phyloP scores from a whole-genome alignment of 495 filamentous ascomycete species.

The Letharia columbiana region DNA sequence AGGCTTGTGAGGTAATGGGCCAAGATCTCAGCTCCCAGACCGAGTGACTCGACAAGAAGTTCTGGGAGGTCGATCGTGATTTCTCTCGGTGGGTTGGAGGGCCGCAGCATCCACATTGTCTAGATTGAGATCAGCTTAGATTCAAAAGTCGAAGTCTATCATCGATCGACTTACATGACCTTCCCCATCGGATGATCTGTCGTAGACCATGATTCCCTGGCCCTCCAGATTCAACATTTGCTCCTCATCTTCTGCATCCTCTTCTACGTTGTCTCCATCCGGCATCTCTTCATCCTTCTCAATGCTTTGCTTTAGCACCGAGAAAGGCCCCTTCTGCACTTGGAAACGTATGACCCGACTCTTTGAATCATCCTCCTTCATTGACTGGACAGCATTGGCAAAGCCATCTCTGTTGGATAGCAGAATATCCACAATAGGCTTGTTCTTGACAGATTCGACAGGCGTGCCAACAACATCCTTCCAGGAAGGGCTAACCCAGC shows the following conservation, averaged over 20 bases:
- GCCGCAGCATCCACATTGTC: conserved; percentile 99
- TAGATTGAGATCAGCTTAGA: conserved; percentile 30
- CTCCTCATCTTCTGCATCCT: conserved; percentile 34
- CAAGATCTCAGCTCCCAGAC: conserved; percentile 88
- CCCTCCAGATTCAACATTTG: conserved; percentile 74
- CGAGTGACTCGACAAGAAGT: conserved; percentile 86
- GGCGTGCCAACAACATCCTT: conserved; percentile 78
- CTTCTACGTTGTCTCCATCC: conserved; percentile 37
- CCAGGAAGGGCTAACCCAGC: conserved; percentile 98
- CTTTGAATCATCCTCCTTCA: conserved; percentile 86
- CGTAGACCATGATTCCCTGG: conserved; percentile 96
- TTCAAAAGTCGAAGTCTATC: background rate
- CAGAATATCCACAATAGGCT: conserved; percentile 70
- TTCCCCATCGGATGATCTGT: conserved; percentile 72
- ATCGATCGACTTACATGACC: conserved; percentile 65
- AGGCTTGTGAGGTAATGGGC: conserved; percentile 85
- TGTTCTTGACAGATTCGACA: conserved; percentile 64
- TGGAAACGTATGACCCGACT: conserved; percentile 88
- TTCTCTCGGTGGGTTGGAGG: conserved; percentile 78
- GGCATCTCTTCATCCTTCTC: conserved; percentile 20
- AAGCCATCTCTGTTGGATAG: conserved; percentile 72
- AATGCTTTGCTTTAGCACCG: conserved; percentile 39
- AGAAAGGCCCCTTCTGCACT: conserved; percentile 55
- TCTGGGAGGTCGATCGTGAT: conserved; percentile 90
- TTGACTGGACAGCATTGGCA: conserved; percentile 69